These are phyloP conservation scores for Moesziomyces sp. DNA, from an alignment of 1,284 basidiomycete species.

Conservation along the genomic window DNA sequence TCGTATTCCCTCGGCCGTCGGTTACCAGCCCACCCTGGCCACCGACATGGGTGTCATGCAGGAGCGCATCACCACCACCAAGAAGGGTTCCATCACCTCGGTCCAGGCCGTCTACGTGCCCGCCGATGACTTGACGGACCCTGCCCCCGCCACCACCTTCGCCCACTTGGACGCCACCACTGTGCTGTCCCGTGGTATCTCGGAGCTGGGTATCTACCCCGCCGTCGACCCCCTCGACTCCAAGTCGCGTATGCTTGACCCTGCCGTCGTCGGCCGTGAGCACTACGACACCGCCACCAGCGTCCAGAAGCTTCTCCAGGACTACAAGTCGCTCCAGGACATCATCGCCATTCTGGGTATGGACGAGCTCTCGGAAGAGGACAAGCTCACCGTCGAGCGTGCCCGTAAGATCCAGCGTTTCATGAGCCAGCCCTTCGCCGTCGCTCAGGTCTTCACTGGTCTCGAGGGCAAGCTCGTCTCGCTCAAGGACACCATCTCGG, in stretches of 20 bases:
- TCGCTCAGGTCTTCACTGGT: conserved; percentile 99
- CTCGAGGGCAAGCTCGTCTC: conserved; percentile 95
- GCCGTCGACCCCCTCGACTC: conserved; percentile 99
- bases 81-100: conserved; percentile 99
- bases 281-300: conserved; percentile 96
- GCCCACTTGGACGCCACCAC: conserved; percentile 99
- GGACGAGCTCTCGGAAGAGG: conserved; percentile 99
- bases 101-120: conserved; percentile 99
- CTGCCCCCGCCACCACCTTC: conserved; percentile 98
- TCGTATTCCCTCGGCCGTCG: conserved; percentile 99
- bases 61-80: conserved; percentile 98
- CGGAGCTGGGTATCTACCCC: conserved; percentile 99
- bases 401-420: conserved; percentile 77
- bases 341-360: conserved; percentile 90
- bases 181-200: conserved; percentile 97
- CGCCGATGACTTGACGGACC: conserved; percentile 99
- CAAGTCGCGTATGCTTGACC: conserved; percentile 99
- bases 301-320: conserved; percentile 98
- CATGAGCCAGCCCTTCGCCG: conserved; percentile 99
- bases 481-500: conserved; percentile 67
- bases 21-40: conserved; percentile 98
- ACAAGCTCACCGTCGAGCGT: conserved; percentile 91
- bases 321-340: conserved; percentile 97
- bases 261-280: conserved; percentile 90
- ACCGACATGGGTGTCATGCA: conserved; percentile 99